phyloP scores from a whole-genome alignment of 805 yeast genomes.

The Kluyveromyces siamensis region DNA sequence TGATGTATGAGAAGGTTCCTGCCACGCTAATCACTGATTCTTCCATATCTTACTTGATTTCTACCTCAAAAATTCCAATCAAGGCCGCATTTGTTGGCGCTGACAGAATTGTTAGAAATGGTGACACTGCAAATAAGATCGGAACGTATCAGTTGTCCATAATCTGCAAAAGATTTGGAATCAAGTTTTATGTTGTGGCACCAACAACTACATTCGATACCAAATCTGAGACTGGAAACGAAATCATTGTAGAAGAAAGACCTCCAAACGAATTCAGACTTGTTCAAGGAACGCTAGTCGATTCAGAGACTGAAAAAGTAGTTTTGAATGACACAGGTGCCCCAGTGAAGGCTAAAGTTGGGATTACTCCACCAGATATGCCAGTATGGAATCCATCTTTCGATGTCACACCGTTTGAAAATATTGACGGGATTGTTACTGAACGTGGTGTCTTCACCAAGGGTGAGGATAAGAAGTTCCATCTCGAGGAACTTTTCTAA shows the following conservation, averaged over 20 bases:
- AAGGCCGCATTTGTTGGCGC: conserved; percentile 91
- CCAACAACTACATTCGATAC: conserved; percentile 87
- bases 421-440: conserved; percentile 85
- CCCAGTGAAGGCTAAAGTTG: conserved; percentile 43
- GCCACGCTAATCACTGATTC: conserved; percentile 84
- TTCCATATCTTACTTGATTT: conserved; percentile 75
- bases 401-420: conserved; percentile 78
- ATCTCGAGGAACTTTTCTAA: conserved; percentile 27
- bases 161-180: conserved; percentile 52
- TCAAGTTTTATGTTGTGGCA: conserved; percentile 89
- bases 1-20: conserved; percentile 78
- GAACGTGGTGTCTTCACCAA: conserved; percentile 58
- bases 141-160: conserved; percentile 89
- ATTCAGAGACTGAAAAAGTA: conserved; percentile 17
- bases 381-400: conserved; percentile 95
- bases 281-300: conserved; percentile 58
- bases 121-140: conserved; percentile 94
- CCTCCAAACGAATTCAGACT: conserved; percentile 71
- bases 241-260: conserved; percentile 80
- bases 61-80: conserved; percentile 46
- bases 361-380: conserved; percentile 78
- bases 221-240: conserved; percentile 55
- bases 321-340: conserved; percentile 18
- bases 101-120: conserved; percentile 85
- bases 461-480: conserved; percentile 40